Conservation (phyloP, 2,329 filamentous ascomycete species). For the Ascocoryne sarcoides region DNA sequence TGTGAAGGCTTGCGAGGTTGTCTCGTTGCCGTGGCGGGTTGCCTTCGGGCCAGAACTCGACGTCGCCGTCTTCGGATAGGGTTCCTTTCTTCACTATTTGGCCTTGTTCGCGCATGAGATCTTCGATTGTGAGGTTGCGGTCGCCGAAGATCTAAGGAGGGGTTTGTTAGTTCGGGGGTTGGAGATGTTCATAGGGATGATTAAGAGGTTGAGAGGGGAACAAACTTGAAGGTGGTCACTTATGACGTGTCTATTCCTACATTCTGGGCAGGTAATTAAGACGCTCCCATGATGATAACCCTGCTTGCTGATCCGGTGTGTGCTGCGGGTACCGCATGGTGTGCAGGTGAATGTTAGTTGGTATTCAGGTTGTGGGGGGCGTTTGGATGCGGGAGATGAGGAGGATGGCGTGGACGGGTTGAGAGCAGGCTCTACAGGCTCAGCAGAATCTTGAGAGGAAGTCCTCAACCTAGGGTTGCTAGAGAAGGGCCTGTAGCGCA, state of each 20-base stretch:
- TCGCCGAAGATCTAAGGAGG: constrained; percentile 72
- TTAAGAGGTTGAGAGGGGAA: constrained; percentile 1
- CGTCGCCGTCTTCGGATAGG: constrained; percentile 68
- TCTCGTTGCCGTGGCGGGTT: too few species aligned
- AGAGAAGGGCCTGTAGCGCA: too few species aligned
- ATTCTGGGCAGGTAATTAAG: constrained; percentile 78
- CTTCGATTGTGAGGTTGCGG: constrained; percentile 61
- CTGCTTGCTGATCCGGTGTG: constrained; percentile 83
- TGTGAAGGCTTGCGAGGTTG: too few species aligned
- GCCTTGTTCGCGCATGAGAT: constrained; percentile 69
- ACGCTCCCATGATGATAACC: constrained; percentile 89
- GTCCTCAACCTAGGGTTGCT: too few species aligned
- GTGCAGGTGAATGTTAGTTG: constrained; percentile 88
- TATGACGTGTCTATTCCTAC: constrained; percentile 83
- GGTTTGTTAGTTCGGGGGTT: too few species aligned
- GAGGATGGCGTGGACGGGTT: neutral
- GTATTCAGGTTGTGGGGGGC: constrained; percentile 53
- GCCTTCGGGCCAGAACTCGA: constrained; percentile 85
- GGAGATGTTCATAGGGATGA: too few species aligned
- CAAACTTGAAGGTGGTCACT: constrained; percentile 74
- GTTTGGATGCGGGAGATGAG: neutral
- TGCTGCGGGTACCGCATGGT: constrained; percentile 71
- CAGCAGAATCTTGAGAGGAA: too few species aligned
- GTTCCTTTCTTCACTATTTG: constrained; percentile 63
- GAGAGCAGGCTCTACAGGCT: too few species aligned